Percentiles rank a stretch among this genome's conserved stretches.
Conservation (phyloP, 139 green algal genomes). For the Picochlorum costavermella region DNA sequence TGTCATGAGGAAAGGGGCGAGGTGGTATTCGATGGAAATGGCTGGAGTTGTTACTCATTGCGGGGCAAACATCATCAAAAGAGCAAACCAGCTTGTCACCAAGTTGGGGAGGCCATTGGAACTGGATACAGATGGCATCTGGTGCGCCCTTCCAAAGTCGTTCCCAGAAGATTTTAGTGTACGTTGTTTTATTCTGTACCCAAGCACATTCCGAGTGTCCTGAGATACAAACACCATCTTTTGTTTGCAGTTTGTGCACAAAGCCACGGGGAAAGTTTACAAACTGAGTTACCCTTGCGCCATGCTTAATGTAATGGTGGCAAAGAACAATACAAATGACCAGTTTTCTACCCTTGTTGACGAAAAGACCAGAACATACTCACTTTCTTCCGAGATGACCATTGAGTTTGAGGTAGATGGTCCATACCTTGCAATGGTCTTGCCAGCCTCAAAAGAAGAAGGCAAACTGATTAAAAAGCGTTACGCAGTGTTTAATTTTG, state of each 20-base stretch:
- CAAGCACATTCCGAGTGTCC: not conserved
- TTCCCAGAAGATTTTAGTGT: slow-evolving; percentile 95
- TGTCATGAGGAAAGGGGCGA: slow-evolving; percentile 86
- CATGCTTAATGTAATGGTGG: slow-evolving; percentile 96
- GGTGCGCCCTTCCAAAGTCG: slow-evolving; percentile 80
- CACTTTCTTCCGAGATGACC: slow-evolving; percentile 76
- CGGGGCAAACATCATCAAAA: slow-evolving; percentile 93
- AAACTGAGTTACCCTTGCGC: slow-evolving; percentile 88
- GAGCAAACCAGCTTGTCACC: slow-evolving; percentile 59
- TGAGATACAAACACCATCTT: not conserved
- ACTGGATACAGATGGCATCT: slow-evolving; percentile 99
- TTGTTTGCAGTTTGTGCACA: slow-evolving; percentile 6
- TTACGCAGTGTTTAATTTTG: slow-evolving; percentile 92
- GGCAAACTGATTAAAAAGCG: slow-evolving; percentile 98
- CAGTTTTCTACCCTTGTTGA: slow-evolving; percentile 74
- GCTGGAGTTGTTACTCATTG: slow-evolving; percentile 95
- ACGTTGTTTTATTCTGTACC: not conserved
- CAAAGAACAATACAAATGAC: slow-evolving; percentile 90
- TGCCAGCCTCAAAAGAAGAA: slow-evolving; percentile 94
- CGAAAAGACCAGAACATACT: slow-evolving; percentile 47
- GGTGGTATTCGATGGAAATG: slow-evolving; percentile 99
- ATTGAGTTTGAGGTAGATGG: slow-evolving; percentile 98
- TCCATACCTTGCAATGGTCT: slow-evolving; percentile 88
- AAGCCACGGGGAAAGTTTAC: slow-evolving; percentile 55
- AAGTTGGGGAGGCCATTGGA: slow-evolving; percentile 84